These are phyloP conservation scores for Globisporangium echinulatum DNA, from an alignment of 352 stramenopile species.

Conservation along the genomic window DNA sequence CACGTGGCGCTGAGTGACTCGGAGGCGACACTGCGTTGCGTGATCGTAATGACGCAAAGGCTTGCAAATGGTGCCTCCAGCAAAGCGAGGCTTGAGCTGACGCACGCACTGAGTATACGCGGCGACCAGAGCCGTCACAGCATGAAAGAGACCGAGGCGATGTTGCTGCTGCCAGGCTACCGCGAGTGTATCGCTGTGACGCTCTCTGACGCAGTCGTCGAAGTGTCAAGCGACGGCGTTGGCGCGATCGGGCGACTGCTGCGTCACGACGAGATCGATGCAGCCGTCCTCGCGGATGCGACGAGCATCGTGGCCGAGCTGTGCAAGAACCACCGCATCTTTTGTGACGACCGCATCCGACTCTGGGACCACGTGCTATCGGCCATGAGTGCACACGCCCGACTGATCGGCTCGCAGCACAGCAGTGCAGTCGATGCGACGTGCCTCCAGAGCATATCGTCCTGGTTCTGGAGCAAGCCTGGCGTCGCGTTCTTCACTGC, in stretches of 20 bases:
- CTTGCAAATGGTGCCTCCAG: neutral
- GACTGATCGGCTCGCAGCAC: neutral
- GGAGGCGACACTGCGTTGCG: neutral
- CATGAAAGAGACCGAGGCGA: neutral
- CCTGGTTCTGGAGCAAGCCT: constrained; percentile 27
- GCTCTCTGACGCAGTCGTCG: constrained; percentile 2
- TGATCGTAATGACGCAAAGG: neutral
- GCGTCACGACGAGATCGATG: constrained; percentile 1
- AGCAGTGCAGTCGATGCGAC: constrained; percentile 9
- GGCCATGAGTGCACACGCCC: constrained; percentile 7
- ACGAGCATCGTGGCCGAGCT: constrained; percentile 22
- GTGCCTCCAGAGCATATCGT: constrained; percentile 19
- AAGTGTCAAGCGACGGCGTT: constrained; percentile 2
- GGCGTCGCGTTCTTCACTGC: constrained; percentile 17
- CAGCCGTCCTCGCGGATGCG: constrained; percentile 8
- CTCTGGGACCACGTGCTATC: constrained; percentile 18
- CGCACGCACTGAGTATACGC: neutral
- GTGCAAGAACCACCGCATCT: constrained; percentile 20
- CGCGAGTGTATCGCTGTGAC: neutral
- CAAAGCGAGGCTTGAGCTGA: constrained; percentile 5
- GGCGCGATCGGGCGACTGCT: constrained; percentile 16
- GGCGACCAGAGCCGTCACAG: neutral
- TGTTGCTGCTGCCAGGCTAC: neutral
- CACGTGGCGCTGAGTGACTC: constrained; percentile 4
- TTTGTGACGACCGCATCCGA: constrained; percentile 8